Conservation (phyloP, 495 filamentous ascomycete genomes). For the Hypoxylon lienhwacheense region DNA sequence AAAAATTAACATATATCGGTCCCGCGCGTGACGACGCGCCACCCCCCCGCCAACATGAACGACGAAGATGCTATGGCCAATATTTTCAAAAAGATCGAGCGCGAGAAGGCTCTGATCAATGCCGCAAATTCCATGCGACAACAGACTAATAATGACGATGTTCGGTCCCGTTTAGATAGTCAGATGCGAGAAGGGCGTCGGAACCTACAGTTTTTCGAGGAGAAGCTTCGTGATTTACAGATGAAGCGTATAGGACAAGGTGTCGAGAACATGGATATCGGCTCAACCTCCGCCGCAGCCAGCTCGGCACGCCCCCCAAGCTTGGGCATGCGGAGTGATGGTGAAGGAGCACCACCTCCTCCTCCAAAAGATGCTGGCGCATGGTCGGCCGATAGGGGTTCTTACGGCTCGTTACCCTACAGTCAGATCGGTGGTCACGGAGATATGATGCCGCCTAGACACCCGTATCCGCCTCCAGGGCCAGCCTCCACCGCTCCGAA, state of each 20-base stretch:
- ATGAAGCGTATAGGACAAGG: conserved; percentile 70
- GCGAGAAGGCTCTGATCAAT: conserved; percentile 93
- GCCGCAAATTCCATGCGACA: conserved; percentile 92
- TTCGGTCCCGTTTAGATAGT: conserved; percentile 83
- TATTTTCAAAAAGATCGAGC: conserved; percentile 96
- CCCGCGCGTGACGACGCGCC: conserved; percentile 47
- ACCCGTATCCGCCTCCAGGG: conserved; percentile 75
- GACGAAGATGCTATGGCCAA: conserved; percentile 82
- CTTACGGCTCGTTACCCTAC: conserved; percentile 49
- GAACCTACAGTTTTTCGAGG: conserved; percentile 93
- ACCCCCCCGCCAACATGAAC: conserved; percentile 55
- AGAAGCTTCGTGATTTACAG: conserved; percentile 84
- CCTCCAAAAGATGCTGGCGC: conserved; percentile 65
- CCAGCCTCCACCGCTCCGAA: conserved; percentile 71
- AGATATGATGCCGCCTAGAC: conserved; percentile 79
- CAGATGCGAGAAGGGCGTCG: conserved; percentile 91
- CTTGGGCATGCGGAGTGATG: conserved; percentile 45
- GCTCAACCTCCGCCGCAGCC: conserved; percentile 44
- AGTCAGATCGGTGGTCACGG: conserved; percentile 54
- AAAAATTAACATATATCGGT: conserved; percentile 7
- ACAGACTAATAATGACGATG: conserved; percentile 87
- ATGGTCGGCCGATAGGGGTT: conserved; percentile 44
- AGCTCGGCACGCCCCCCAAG: conserved; percentile 37
- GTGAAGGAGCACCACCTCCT: conserved; percentile 55
- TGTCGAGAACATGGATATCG: conserved; percentile 63